Percentiles rank a stretch among this genome's conserved stretches.
These are phyloP conservation scores for Aspergillus novoparasiticus DNA, from an alignment of 2,329 filamentous ascomycete species.

Conservation along the genomic window DNA sequence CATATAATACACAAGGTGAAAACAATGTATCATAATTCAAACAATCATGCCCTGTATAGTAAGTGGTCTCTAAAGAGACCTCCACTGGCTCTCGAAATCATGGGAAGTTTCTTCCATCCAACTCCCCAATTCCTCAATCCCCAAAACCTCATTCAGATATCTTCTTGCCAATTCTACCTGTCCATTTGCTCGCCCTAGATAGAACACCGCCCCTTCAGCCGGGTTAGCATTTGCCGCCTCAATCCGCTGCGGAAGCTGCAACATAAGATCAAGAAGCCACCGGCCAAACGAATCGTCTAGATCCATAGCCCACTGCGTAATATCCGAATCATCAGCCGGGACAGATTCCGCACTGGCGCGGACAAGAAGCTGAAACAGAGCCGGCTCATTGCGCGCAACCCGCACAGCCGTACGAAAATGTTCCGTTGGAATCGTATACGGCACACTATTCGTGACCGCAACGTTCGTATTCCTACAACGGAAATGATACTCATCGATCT, in stretches of 20 bases:
- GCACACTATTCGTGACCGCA: neutral
- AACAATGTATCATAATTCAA: neutral
- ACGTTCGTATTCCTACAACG: constrained; percentile 17
- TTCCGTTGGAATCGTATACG: constrained; percentile 34
- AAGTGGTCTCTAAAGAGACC: neutral
- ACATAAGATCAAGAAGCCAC: constrained; percentile 41
- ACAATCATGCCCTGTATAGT: neutral
- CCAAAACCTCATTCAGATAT: constrained; percentile 31
- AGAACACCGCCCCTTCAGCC: constrained; percentile 27
- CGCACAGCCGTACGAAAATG: constrained; percentile 38
- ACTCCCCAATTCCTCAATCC: constrained; percentile 19
- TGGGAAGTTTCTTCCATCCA: constrained; percentile 30
- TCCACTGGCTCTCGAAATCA: constrained; percentile 16
- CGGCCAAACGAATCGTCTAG: constrained; percentile 29
- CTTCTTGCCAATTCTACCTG: constrained; percentile 20
- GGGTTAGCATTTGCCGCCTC: constrained; percentile 21
- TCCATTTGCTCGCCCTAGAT: constrained; percentile 25
- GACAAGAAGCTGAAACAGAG: constrained; percentile 36
- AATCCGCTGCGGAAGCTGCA: constrained; percentile 30
- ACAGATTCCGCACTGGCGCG: constrained; percentile 43
- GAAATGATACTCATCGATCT: constrained; percentile 38
- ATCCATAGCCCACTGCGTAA: constrained; percentile 41
- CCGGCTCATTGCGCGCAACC: constrained; percentile 25
- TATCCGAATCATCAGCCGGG: constrained; percentile 36
- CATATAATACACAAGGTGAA: constrained; percentile 7